Base-by-base conservation (phyloP, 1,284 basidiomycete species). In the Xanthoconium separans region DNA sequence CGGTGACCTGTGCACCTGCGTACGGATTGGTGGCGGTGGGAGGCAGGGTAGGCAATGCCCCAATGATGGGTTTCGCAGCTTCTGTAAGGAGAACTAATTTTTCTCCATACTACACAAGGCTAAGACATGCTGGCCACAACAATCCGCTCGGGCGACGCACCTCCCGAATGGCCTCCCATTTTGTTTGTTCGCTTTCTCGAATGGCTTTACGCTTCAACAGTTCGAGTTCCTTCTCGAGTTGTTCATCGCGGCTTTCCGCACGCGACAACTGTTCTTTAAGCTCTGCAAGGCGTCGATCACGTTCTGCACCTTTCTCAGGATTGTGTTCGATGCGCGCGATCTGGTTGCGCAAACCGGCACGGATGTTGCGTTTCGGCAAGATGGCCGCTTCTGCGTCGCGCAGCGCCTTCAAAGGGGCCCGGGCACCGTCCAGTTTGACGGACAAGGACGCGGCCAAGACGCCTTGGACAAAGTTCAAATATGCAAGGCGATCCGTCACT, bases 401-500 rank as follows among this genome's bases (percentile, higher is more conserved):
- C 12, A 92, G 73, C 8, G 76, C 77, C 71, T 92, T 92, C 65
- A 89, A 63, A 2, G 88, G 79, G 0, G 73, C 69, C 40, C 89
- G 81, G 10, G 89, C 80, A 18, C 73, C 69, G 61, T 90, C 78
- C 16, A 92, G 66, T 61, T 83, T 83, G 20, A 69, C 64, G 0
- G 87, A 79, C 31, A 92, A 77, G 4, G 82, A 76, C 24, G 68
- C 70, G 3, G 86, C 75, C 31, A 91, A 76, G 10, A 85, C 79
- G 6, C 87, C 89, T 40, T 86, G 79, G 9, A 88, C 78, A 62
- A 84, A 92, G 65, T 87, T 89, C 50, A 92, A 71, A 71, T 87
- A 91, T 1, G 87, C 89, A 33, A 92, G 74, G 43, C 89, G 79
- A 69, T 92, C 89, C 45, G 85, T 82, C 7, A 90, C 89, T 89